A percentile compares a stretch with the other conserved stretches of the same genome.
phyloP scores from a whole-genome alignment of 768 basidiomycete genomes.

The Pleurotus ostreatus region DNA sequence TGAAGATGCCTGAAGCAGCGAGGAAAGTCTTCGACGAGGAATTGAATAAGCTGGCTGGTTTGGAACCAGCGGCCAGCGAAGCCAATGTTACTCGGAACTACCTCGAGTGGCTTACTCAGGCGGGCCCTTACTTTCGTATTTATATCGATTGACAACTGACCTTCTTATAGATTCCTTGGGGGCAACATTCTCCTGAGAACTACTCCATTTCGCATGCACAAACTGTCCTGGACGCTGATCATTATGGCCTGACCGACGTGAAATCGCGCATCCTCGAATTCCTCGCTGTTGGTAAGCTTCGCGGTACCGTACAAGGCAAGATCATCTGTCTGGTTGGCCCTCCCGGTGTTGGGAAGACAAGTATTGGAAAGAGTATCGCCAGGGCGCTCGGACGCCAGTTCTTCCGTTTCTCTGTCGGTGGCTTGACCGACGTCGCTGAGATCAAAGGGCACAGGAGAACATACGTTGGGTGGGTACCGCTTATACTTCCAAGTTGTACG shows the following conservation, averaged over 20 bases:
- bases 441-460: conserved; percentile 98
- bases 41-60: conserved; percentile 79
- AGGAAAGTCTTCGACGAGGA: conserved; percentile 97
- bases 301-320: conserved; percentile 94
- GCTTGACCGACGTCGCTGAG: conserved; percentile 96
- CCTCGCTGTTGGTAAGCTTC: conserved; percentile 90
- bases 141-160: not conserved
- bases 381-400: conserved; percentile 88
- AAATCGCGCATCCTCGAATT: conserved; percentile 95
- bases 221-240: conserved; percentile 87
- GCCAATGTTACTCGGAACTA: conserved; percentile 95
- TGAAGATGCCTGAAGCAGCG: conserved; percentile 89
- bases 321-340: conserved; percentile 96
- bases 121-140: conserved; percentile 18
- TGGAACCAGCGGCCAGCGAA: conserved; percentile 89
- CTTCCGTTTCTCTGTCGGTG: conserved; percentile 96
- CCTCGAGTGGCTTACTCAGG: conserved; percentile 88
- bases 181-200: conserved; percentile 89
- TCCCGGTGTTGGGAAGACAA: conserved; percentile 97
- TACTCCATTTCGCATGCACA: conserved; percentile 82
- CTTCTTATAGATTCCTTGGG: conserved; percentile 83
- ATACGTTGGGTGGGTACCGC: conserved; percentile 74
- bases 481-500: conserved; percentile 1
- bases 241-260: conserved; percentile 89
- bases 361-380: conserved; percentile 93